These are phyloP conservation scores for Closterium sp. DNA, from an alignment of 139 green algal species.

Conservation along the genomic window DNA sequence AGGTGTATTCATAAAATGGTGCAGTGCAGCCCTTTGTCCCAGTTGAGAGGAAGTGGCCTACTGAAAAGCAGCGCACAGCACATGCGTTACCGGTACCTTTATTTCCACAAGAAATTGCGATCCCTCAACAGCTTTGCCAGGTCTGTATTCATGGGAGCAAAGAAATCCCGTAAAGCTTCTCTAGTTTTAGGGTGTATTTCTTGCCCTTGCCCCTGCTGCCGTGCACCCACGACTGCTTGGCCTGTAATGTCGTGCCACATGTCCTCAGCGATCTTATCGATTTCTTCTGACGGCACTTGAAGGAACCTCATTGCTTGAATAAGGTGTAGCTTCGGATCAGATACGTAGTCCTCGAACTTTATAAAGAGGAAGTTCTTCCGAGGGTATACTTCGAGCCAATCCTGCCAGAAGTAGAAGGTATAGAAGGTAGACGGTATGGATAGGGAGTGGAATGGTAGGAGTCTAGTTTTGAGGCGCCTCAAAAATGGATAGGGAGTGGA, in stretches of 20 bases:
- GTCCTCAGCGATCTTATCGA: neutral
- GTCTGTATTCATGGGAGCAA: neutral
- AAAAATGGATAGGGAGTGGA: too few relatives aligned
- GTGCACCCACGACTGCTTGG: neutral
- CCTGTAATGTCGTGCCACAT: neutral
- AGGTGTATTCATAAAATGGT: too few relatives aligned
- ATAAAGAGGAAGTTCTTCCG: neutral
- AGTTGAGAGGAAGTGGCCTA: too few relatives aligned
- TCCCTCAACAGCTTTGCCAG: neutral
- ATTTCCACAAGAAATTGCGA: neutral
- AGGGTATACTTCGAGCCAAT: neutral
- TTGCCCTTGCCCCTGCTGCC: neutral
- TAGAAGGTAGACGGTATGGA: neutral
- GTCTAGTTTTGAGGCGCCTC: too few relatives aligned
- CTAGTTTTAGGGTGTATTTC: neutral
- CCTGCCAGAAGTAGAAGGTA: neutral
- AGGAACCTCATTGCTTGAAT: neutral
- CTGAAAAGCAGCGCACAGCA: too few relatives aligned
- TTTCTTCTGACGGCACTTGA: neutral
- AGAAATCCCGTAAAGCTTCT: neutral
- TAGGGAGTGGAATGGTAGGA: too few relatives aligned
- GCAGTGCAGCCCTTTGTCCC: too few relatives aligned
- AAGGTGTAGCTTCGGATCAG: neutral
- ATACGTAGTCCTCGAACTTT: neutral
- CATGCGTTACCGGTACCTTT: neutral